A percentile compares a stretch with the other conserved stretches of the same genome.
Evolutionary conservation across 208 protist genomes (phyloP).

Genomic region (Tetramitus jugosus): DNA sequence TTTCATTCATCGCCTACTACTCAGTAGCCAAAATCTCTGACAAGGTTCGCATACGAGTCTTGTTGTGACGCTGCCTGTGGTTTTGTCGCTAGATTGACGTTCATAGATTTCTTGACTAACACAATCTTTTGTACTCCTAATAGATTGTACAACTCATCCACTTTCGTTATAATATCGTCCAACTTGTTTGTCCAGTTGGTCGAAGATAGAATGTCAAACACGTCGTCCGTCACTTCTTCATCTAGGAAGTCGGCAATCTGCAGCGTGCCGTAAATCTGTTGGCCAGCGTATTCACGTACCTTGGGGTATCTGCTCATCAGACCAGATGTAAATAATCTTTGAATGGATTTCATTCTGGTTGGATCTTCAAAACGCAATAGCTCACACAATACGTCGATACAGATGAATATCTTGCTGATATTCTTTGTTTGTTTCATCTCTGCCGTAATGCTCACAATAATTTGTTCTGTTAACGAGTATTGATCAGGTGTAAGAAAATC

Average conservation of each 20-base stretch:
- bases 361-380: neutral
- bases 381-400: conserved; percentile 8
- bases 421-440: neutral
- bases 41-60: too few species aligned
- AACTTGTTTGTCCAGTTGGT: neutral
- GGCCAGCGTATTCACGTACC: conserved; percentile 64
- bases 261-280: conserved; percentile 71
- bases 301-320: conserved; percentile 66
- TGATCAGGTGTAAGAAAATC: too few species aligned
- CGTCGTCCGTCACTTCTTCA: neutral
- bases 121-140: too few species aligned
- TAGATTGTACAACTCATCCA: neutral
- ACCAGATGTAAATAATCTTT: neutral
- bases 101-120: too few species aligned
- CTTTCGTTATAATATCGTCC: neutral
- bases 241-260: conserved; percentile 42
- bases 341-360: neutral
- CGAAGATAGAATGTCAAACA: neutral
- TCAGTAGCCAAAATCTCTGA: too few species aligned
- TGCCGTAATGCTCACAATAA: neutral
- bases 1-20: too few species aligned
- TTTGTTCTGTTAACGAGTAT: neutral
- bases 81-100: too few species aligned
- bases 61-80: too few species aligned
- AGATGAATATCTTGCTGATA: neutral